Evolutionary conservation across 2,329 filamentous ascomycete genomes (phyloP), one percentile per base, ranked within the genome.

Genomic region (Xylariaceae sp.): DNA sequence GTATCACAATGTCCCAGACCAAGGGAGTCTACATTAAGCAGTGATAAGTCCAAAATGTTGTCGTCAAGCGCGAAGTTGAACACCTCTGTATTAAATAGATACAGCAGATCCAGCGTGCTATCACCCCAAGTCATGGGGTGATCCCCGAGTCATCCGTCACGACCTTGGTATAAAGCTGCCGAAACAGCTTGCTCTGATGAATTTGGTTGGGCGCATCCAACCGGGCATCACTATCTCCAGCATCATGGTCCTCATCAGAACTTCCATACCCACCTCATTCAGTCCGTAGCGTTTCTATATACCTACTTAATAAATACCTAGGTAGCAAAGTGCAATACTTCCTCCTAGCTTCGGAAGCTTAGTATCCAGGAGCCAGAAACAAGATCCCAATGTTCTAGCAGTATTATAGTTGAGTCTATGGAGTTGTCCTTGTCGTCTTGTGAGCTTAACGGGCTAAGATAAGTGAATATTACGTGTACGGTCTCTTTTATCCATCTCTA

Each of bases 301-400:
- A 44, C 22, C 44, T 36, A 19, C n/a, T 65, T 55, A 5, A 62
- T 71, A 12, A 73, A 63, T 3, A 86, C 69, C 57, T 79, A 86
- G 2, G 76, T 73, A 8, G 74, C 82, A 2, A 86, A 73, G 54
- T 84, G 77, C 4, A 86, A 66, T 6, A 82, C 79, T 4, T 80
- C 83, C 64, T 86, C 83, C 83, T 83, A 87, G 3, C 83, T 87
- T 27, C 83, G 74, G 39, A 82, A 77, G 0, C 83, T 83, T 0
- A 83, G 86, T 2, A 78, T 83, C 8, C 78, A 76, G 5, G 76
- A 77, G 5, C 77, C 74, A 11, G 72, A 74, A 38, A 81, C 70
- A 17, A 80, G 58, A 60, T 76, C 67, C 57, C 78, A 64, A 63
- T 70, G 64, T 64, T 83, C 72, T 50, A 82, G 63, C 44, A 83